Conservation (phyloP, 768 basidiomycete genomes). For the Tremella yokohamensis region DNA sequence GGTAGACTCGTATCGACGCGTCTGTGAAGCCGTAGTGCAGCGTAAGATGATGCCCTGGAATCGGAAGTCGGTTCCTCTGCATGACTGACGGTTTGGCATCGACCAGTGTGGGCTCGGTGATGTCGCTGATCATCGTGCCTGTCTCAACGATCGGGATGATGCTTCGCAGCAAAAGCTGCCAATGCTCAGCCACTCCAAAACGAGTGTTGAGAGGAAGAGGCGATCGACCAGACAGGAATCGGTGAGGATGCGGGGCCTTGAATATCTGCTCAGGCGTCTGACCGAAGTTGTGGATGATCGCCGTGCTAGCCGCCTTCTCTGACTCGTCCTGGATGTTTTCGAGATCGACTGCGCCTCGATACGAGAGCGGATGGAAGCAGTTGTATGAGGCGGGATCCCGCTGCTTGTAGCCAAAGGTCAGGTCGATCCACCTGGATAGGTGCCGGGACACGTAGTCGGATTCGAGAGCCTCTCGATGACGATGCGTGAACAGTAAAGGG, state of each 20-base stretch:
- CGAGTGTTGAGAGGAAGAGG: constrained; percentile 67
- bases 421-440: constrained; percentile 84
- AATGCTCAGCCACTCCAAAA: constrained; percentile 81
- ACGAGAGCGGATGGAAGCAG: constrained; percentile 87
- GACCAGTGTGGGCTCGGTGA: constrained; percentile 6
- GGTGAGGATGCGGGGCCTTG: constrained; percentile 66
- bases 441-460: constrained; percentile 79
- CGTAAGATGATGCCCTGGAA: constrained; percentile 28
- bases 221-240: constrained; percentile 64
- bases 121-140: constrained; percentile 25
- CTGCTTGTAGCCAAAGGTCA: constrained; percentile 66
- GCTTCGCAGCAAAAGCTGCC: constrained; percentile 55
- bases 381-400: constrained; percentile 72
- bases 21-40: constrained; percentile 47
- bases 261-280: constrained; percentile 90
- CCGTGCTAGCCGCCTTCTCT: constrained; percentile 86
- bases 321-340: constrained; percentile 80
- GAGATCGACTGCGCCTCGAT: constrained; percentile 86
- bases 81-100: constrained; percentile 29
- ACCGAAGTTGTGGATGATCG: constrained; percentile 94
- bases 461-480: constrained; percentile 80
- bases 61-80: constrained; percentile 22
- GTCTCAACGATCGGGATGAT: constrained; percentile 41
- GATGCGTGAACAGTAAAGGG: constrained; percentile 71
- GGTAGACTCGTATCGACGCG: constrained; percentile 36